phyloP scores from a whole-genome alignment of 305 asterid genomes.

The Nicotiana rustica region DNA sequence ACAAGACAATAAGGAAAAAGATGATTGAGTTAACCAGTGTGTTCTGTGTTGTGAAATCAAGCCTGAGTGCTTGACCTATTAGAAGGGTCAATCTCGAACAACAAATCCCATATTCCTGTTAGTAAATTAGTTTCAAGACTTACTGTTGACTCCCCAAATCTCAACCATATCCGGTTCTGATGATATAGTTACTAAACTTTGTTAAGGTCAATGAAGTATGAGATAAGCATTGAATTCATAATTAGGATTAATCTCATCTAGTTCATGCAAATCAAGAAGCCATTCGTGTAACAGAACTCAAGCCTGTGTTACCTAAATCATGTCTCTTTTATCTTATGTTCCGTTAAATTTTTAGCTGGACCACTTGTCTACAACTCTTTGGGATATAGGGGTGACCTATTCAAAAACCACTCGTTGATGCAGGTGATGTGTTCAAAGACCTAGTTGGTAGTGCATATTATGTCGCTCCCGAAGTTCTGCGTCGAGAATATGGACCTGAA shows the following conservation, averaged over 20 bases:
- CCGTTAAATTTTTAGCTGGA: neutral
- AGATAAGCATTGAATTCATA: neutral
- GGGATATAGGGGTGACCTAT: neutral
- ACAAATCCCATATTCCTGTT: neutral
- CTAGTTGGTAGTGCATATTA: slow-evolving; percentile 96
- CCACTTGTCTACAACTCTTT: neutral
- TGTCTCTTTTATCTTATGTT: neutral
- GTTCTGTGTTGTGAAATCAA: neutral
- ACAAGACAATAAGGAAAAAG: neutral
- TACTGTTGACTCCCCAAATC: neutral
- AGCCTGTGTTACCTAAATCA: neutral
- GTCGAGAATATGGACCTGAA: slow-evolving; percentile 79
- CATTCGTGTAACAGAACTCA: neutral
- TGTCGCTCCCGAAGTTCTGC: slow-evolving; percentile 93
- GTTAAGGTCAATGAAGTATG: neutral
- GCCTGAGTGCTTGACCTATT: neutral
- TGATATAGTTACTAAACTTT: neutral
- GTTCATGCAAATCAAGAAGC: neutral
- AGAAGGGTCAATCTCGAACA: neutral
- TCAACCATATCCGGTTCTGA: neutral
- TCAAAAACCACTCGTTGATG: slow-evolving; percentile 39
- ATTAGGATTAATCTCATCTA: neutral
- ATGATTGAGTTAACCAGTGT: neutral
- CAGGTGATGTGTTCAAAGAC: slow-evolving; percentile 83
- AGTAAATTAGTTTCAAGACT: neutral